Conservation (phyloP, 352 stramenopile genomes). For the Pythium guiyangense region DNA sequence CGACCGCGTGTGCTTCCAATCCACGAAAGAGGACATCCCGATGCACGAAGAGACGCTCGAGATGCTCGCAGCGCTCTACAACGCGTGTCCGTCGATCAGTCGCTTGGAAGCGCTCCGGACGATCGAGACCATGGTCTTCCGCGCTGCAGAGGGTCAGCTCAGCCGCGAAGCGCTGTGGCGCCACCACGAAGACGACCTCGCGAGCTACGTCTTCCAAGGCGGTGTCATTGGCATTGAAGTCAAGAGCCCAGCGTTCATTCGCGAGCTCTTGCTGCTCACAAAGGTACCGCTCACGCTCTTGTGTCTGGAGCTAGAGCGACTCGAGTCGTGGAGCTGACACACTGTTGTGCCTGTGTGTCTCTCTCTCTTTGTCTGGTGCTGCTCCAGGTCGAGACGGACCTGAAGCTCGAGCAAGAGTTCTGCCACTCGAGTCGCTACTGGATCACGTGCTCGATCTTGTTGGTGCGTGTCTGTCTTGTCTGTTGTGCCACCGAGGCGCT, state of each 20-base stretch:
- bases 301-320: too few relatives aligned
- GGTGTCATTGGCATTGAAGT: conserved; percentile 72
- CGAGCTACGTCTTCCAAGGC: conserved; percentile 45
- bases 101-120: conserved; percentile 69
- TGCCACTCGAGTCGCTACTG: conserved; percentile 78
- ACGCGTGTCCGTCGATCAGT: conserved; percentile 51
- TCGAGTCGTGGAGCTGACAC: too few relatives aligned
- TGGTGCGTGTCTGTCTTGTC: conserved; percentile 30
- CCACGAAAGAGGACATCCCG: conserved; percentile 79
- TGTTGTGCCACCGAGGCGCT: too few relatives aligned
- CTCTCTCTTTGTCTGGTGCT: conserved; percentile 1
- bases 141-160: conserved; percentile 72
- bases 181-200: conserved; percentile 45
- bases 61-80: conserved; percentile 49
- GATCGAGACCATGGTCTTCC: conserved; percentile 73
- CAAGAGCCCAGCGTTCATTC: conserved; percentile 45
- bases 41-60: conserved; percentile 70
- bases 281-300: conserved; percentile 28
- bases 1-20: conserved; percentile 80
- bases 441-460: conserved; percentile 80
- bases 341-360: too few relatives aligned
- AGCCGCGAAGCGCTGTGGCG: conserved; percentile 70
- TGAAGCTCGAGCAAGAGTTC: conserved; percentile 71
- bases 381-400: conserved; percentile 42
- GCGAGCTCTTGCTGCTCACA: conserved; percentile 54